Evolutionary conservation across 2,329 filamentous ascomycete genomes (phyloP), one percentile per base, ranked within the genome.

Genomic region (Eutypella sp.): DNA sequence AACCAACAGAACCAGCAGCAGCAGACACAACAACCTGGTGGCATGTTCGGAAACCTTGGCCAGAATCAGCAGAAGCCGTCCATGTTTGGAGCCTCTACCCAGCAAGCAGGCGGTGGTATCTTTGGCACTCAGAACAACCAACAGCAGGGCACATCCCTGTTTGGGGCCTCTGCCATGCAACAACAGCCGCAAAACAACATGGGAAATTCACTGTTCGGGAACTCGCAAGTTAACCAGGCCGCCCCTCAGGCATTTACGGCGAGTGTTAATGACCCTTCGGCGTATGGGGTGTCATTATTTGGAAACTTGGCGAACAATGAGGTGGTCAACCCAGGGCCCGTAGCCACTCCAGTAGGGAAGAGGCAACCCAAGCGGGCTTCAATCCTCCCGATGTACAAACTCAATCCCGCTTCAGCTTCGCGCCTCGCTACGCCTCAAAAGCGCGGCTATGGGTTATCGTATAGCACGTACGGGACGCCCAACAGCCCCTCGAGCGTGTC

Each of bases 271-370:
- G 89, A 92, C 53, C 76, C 83, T n/a, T 89, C 87, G 43, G 92
- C 95, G 0, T 99, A 95, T 60, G 93, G 93, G 44, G 81, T 88
- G 39, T 89, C 89, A 1, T 77, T 99, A 18, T 97, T 97, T 66
- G 81, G 84, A 25, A 85, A 84, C 44, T 71, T 96, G 15, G 75
- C 75, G 55, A 76, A 62, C 62, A 82, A 61, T 68, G 87, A 68
- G 70, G 70, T 73, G 44, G 76, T 66, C 65, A 90, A 90, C 58
- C 87, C 90, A 3, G 93, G 93, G 2, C 93, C 95, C 3, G 76
- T 99, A 53, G 93, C 92, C 8, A 97, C 92, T 1, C 93, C 95
- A 0, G 75, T 97, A 11, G 85, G 83, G 52, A 84, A 82, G 65
- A 71, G 72, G 31, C 92, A 89, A 69, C 76, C 84, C 46, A 88